These are phyloP conservation scores for Prunus campanulata DNA, from an alignment of 306 rosid genomes.

Conservation along the genomic window DNA sequence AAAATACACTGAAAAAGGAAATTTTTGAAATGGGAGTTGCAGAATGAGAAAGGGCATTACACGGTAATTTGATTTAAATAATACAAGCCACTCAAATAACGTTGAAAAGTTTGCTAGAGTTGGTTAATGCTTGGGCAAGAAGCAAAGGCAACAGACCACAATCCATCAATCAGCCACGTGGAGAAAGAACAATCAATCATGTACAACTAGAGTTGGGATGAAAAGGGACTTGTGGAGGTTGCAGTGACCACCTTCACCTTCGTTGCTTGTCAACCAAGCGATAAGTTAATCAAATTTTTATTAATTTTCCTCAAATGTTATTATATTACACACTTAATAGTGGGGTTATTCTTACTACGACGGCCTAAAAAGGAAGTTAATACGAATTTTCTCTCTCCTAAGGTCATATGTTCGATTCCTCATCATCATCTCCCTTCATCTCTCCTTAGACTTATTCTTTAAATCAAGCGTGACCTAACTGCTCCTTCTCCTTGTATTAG, in stretches of 20 bases:
- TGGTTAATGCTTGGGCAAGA: constrained; percentile 51
- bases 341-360: not conserved
- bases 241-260: constrained; percentile 27
- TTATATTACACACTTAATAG: not conserved
- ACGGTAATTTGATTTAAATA: not conserved
- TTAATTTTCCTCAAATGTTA: not conserved
- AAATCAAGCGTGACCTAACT: too few relatives aligned
- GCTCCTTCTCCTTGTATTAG: too few relatives aligned
- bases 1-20: not conserved
- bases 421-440: too few relatives aligned
- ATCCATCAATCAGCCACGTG: constrained; percentile 25
- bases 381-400: too few relatives aligned
- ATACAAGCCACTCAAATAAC: not conserved
- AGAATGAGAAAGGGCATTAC: not conserved
- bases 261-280: constrained; percentile 58
- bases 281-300: not conserved
- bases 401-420: too few relatives aligned
- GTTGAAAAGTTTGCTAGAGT: constrained; percentile 11
- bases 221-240: not conserved
- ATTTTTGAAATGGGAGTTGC: not conserved
- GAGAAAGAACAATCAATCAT: constrained; percentile 9
- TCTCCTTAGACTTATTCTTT: too few relatives aligned
- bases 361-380: not conserved
- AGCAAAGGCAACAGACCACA: constrained; percentile 40
- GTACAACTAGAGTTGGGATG: not conserved